Percentiles rank a stretch among this genome's conserved stretches.
Evolutionary conservation across 148 eudicot species (phyloP).

Genomic region (Vaccinium myrtillus): DNA sequence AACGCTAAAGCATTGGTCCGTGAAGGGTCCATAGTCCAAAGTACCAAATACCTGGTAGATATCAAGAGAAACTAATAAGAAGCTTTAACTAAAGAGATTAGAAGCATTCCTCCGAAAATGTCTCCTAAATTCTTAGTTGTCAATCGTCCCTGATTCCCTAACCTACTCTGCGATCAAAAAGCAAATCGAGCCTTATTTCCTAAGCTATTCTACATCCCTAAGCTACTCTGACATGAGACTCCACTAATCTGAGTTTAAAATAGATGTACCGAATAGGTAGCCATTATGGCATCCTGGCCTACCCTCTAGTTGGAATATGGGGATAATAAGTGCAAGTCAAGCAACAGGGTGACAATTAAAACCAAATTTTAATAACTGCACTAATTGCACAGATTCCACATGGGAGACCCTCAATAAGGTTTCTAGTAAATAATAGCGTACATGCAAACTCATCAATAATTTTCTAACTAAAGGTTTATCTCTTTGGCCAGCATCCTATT

Average conservation of each 20-base stretch:
- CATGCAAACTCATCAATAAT: neutral
- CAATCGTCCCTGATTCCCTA: neutral
- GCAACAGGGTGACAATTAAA: neutral
- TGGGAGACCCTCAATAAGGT: neutral
- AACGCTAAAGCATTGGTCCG: neutral
- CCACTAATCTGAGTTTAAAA: neutral
- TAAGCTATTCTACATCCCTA: neutral
- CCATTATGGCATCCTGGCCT: neutral
- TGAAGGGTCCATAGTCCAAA: neutral
- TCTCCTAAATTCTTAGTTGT: neutral
- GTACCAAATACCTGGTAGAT: neutral
- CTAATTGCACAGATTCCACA: neutral
- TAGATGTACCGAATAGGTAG: neutral
- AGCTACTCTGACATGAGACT: neutral
- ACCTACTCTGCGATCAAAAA: neutral
- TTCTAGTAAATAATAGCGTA: neutral
- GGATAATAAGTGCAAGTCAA: neutral
- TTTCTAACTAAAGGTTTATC: neutral
- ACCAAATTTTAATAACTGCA: neutral
- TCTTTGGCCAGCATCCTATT: neutral
- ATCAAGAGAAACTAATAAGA: neutral
- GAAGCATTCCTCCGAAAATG: constrained; percentile 1
- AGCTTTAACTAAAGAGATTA: neutral
- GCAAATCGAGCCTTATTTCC: neutral
- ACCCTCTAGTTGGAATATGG: neutral